Evolutionary conservation across 2,329 filamentous ascomycete genomes (phyloP).

Genomic region (Xylariales sp.): DNA sequence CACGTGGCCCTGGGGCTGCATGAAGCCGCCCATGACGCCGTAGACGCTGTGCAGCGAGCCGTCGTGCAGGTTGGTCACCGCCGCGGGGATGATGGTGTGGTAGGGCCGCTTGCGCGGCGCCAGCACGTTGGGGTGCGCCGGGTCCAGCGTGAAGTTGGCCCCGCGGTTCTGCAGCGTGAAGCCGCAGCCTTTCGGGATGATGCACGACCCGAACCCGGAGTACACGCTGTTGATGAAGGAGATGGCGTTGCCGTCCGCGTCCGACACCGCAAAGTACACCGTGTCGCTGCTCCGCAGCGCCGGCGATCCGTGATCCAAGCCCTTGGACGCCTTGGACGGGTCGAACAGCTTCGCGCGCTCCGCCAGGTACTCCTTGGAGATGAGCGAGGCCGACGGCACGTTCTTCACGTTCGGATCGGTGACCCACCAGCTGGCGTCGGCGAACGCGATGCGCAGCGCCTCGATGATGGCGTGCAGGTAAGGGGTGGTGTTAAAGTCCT

Average conservation of each 20-base stretch:
- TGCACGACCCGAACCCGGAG: constrained; percentile 79
- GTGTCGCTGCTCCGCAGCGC: constrained; percentile 86
- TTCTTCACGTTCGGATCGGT: constrained; percentile 71
- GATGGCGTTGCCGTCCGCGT: constrained; percentile 80
- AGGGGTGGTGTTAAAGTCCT: constrained; percentile 75
- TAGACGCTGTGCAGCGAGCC: constrained; percentile 78
- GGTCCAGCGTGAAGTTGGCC: constrained; percentile 72
- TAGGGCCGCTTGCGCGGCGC: constrained; percentile 85
- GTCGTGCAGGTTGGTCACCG: constrained; percentile 75
- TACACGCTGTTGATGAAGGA: constrained; percentile 98
- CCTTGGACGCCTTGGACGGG: constrained; percentile 54
- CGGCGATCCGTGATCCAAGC: constrained; percentile 67
- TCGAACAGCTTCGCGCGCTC: constrained; percentile 59
- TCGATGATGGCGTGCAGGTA: constrained; percentile 89
- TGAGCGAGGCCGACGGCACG: constrained; percentile 66
- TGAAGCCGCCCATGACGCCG: constrained; percentile 97
- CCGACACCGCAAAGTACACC: constrained; percentile 87
- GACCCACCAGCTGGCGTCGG: constrained; percentile 87
- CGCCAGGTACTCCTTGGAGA: constrained; percentile 71
- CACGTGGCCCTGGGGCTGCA: constrained; percentile 96
- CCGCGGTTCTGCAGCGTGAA: constrained; percentile 95
- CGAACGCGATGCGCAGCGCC: constrained; percentile 81
- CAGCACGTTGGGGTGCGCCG: constrained; percentile 72
- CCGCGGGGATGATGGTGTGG: constrained; percentile 93
- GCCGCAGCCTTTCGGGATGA: constrained; percentile 80